Conservation (phyloP, 345 rosid species). For the Pugionium cornutum region DNA sequence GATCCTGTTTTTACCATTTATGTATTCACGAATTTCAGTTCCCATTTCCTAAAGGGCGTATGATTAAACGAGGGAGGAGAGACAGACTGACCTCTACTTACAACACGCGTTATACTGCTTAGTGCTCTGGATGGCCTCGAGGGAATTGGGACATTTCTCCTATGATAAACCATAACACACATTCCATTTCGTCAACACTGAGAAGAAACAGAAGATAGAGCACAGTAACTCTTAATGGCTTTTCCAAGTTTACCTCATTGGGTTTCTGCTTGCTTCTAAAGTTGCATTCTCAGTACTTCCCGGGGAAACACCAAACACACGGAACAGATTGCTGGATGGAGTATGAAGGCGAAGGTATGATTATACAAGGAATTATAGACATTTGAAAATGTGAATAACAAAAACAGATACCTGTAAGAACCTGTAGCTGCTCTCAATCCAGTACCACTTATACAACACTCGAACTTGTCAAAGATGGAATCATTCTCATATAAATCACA, state of each 20-base stretch:
- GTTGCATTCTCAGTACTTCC: conserved; percentile 83
- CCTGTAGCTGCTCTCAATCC: conserved; percentile 92
- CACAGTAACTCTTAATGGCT: conserved; percentile 6
- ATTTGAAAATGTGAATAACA: conserved; percentile 5
- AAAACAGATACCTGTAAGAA: conserved; percentile 76
- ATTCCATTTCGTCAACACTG: neutral
- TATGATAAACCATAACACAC: conserved; percentile 36
- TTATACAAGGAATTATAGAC: conserved; percentile 26
- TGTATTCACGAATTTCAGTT: neutral
- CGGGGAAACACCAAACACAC: conserved; percentile 76
- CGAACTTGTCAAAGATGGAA: conserved; percentile 94
- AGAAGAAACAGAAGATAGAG: conserved; percentile 3
- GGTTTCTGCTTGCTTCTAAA: conserved; percentile 98
- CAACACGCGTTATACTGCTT: conserved; percentile 77
- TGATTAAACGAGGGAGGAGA: neutral
- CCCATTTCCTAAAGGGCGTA: neutral
- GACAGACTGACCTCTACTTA: conserved; percentile 76
- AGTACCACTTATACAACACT: conserved; percentile 93
- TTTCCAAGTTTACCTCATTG: conserved; percentile 70
- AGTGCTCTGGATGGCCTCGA: conserved; percentile 78
- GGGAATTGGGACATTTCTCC: conserved; percentile 83
- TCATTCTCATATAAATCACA: conserved; percentile 88
- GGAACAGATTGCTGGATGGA: conserved; percentile 81
- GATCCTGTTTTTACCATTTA: conserved; percentile 60
- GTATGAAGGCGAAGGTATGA: neutral